These are phyloP conservation scores for Vinca major DNA, from an alignment of 305 asterid genomes.

Conservation along the genomic window DNA sequence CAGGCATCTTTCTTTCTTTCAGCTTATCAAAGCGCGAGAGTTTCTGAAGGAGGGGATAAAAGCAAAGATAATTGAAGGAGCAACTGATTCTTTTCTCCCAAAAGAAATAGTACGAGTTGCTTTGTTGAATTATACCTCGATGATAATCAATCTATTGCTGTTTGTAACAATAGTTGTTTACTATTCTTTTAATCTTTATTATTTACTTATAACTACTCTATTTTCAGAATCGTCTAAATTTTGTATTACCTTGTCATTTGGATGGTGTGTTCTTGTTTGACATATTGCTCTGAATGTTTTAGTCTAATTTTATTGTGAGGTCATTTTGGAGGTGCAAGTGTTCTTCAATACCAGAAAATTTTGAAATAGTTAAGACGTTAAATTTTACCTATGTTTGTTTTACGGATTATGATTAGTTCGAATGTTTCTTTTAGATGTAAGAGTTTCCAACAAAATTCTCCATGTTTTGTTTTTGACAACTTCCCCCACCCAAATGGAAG, in stretches of 20 bases:
- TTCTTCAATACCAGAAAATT: no score
- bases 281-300: no score
- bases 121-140: neutral
- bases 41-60: conserved; percentile 38
- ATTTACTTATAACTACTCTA: neutral
- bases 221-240: neutral
- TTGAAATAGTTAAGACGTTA: no score
- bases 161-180: conserved; percentile 13
- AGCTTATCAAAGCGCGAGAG: conserved; percentile 45
- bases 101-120: conserved; percentile 6
- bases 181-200: conserved; percentile 5
- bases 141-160: conserved; percentile 8
- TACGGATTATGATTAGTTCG: no score
- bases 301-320: no score
- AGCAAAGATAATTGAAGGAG: conserved; percentile 38
- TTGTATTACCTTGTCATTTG: no score
- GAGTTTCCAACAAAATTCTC: no score
- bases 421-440: no score
- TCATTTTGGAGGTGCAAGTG: neutral
- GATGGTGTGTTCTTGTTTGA: neutral
- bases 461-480: no score
- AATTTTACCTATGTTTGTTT: no score
- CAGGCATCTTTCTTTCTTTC: conserved; percentile 52
- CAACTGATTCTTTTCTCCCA: conserved; percentile 4
- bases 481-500: no score